Base-by-base conservation (phyloP, 148 eudicot species). In the Polygonum aviculare region DNA sequence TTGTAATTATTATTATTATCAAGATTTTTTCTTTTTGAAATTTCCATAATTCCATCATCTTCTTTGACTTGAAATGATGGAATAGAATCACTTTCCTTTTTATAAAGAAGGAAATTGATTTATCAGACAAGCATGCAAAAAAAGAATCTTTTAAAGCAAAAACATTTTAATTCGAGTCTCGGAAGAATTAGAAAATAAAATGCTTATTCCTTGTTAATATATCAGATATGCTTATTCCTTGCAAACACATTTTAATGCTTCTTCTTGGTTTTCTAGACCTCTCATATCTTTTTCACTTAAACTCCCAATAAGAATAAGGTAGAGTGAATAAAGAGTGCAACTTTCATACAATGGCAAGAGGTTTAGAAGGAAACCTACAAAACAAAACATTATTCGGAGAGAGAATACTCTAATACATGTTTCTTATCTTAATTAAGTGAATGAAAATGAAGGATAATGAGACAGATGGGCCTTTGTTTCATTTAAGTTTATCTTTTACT, bases 51-150 rank as follows among this genome's bases (percentile, higher is more conserved):
- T 60, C 3, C 69, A 60, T 60, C 36, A 60, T 77, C 38, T 82
- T 76, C 80, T 82, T 82, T 82, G 85, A 82, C 85, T 77, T 79
- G 72, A 77, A 82, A 65, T 21, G 51, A 35, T 22, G 49, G 44
- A 9, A 35, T 48, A 19, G 48, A 70, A 38, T 39, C 22, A 16
- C 48, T 2, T 38, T 26, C 31, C 31, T 26, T 26, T 26, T 26
- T 26, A 26, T 26, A 26, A 26, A 26, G 31, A 26, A 26, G 1
- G 31, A 26, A 26, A 26, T 26, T 1, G 31, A 26, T 1, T 0
- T 26, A 26, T 26, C 31, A 26, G 0, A 26, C 31, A 26, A 26
- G 31, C 39, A 44, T 70, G 73, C 48, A 70, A 14, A 70, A 14
- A 9, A 38, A 38, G 31, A 70, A 70, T 31, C 48, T 16, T 47